Evolutionary conservation across 257 asterid genomes (phyloP).

Genomic region (Solanum bulbocastanum): DNA sequence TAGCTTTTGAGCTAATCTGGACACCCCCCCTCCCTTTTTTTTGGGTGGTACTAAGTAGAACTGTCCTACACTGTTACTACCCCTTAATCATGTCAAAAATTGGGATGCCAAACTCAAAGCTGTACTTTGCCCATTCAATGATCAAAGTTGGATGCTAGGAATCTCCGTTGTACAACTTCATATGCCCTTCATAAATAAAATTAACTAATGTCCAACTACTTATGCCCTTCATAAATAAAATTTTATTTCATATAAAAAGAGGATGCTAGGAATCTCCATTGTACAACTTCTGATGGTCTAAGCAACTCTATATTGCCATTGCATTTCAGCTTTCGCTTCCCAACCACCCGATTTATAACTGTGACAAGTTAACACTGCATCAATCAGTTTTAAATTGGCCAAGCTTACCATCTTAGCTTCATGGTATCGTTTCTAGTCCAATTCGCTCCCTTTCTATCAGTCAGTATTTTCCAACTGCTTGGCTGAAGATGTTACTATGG

Average conservation of each 20-base stretch:
- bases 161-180: background rate
- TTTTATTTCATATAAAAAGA: background rate
- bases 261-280: background rate
- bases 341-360: background rate
- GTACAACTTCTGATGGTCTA: background rate
- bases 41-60: background rate
- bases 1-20: background rate
- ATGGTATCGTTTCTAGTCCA: background rate
- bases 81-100: background rate
- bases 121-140: background rate
- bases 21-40: background rate
- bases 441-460: background rate
- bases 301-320: background rate
- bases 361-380: background rate
- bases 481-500: background rate
- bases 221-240: background rate
- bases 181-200: background rate
- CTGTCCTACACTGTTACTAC: background rate
- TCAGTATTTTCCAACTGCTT: background rate
- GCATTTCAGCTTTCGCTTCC: background rate
- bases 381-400: background rate
- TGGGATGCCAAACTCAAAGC: background rate
- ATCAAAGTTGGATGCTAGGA: background rate
- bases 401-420: background rate
- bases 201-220: background rate